Evolutionary conservation across 2,329 filamentous ascomycete genomes (phyloP).

Genomic region (Diaporthe longicolla): DNA sequence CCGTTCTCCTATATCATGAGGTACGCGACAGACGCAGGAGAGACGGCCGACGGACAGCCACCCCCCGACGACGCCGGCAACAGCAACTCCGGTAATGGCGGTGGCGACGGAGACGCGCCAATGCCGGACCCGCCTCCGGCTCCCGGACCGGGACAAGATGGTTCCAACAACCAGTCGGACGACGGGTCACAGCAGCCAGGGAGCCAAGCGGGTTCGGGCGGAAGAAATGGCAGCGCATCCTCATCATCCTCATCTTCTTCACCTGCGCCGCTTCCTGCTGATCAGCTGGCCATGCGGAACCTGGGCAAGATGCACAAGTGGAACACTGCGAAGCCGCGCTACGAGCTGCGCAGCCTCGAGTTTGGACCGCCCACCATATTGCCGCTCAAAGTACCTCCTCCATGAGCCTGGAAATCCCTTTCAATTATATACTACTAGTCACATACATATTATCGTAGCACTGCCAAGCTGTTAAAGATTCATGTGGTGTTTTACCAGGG

Average conservation of each 20-base stretch:
- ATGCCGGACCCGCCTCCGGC: background rate
- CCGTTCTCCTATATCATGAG: slow-evolving; percentile 8
- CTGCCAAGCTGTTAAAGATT: too few species aligned
- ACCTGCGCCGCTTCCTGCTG: background rate
- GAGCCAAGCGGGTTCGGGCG: too few species aligned
- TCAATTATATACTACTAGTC: background rate
- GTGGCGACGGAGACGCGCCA: background rate
- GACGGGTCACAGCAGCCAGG: background rate
- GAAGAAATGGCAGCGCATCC: background rate
- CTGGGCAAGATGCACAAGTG: slow-evolving; percentile 24
- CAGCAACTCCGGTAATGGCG: too few species aligned
- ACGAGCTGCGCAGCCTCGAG: slow-evolving; percentile 25
- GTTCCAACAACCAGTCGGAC: background rate
- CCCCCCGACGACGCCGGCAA: background rate
- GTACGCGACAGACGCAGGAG: slow-evolving; percentile 1
- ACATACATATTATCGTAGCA: too few species aligned
- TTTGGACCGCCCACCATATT: background rate
- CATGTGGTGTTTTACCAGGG: too few species aligned
- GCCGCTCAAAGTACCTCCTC: background rate
- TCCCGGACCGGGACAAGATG: background rate
- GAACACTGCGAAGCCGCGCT: slow-evolving; percentile 16
- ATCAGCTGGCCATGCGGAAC: slow-evolving; percentile 4
- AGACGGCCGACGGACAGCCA: background rate
- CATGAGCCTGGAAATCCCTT: background rate
- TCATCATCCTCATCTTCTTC: background rate